Evolutionary conservation across 495 filamentous ascomycete genomes (phyloP).

Genomic region (Entonaema liquescens): DNA sequence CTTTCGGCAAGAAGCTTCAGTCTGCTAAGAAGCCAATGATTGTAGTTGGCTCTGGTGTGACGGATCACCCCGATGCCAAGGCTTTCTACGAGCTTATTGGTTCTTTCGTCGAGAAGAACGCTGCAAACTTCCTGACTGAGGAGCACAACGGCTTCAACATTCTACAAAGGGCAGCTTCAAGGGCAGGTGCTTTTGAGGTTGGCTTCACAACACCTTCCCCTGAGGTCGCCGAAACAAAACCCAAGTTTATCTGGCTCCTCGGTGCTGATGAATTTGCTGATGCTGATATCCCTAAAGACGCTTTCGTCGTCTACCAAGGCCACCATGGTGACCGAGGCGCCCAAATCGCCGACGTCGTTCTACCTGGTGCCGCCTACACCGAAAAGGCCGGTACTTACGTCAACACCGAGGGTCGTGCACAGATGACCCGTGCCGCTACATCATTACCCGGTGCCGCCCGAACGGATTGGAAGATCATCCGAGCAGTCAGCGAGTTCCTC

Average conservation of each 20-base stretch:
- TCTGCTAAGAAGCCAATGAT: constrained; percentile 95
- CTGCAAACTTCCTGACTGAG: constrained; percentile 81
- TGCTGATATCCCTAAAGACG: constrained; percentile 86
- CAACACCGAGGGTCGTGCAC: constrained; percentile 95
- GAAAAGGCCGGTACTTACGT: constrained; percentile 97
- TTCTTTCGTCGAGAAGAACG: constrained; percentile 89
- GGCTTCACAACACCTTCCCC: constrained; percentile 88
- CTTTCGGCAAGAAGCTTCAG: constrained; percentile 89
- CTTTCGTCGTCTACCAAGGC: constrained; percentile 97
- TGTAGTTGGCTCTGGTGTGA: constrained; percentile 87
- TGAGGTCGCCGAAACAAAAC: constrained; percentile 77
- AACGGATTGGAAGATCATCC: constrained; percentile 98
- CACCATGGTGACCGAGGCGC: constrained; percentile 96
- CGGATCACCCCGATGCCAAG: constrained; percentile 89
- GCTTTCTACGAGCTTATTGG: constrained; percentile 91
- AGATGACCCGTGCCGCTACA: constrained; percentile 89
- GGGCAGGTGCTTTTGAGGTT: constrained; percentile 91
- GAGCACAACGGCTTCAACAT: constrained; percentile 99
- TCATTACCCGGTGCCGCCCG: constrained; percentile 85
- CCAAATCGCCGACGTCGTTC: constrained; percentile 89
- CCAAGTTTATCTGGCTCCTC: constrained; percentile 96
- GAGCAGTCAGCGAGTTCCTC: constrained; percentile 90
- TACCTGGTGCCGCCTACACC: constrained; percentile 93
- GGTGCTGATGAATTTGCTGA: constrained; percentile 89
- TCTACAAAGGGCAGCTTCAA: constrained; percentile 90